Base-by-base conservation (phyloP, 2,329 filamentous ascomycete species). In the Hypoxylon sp. region DNA sequence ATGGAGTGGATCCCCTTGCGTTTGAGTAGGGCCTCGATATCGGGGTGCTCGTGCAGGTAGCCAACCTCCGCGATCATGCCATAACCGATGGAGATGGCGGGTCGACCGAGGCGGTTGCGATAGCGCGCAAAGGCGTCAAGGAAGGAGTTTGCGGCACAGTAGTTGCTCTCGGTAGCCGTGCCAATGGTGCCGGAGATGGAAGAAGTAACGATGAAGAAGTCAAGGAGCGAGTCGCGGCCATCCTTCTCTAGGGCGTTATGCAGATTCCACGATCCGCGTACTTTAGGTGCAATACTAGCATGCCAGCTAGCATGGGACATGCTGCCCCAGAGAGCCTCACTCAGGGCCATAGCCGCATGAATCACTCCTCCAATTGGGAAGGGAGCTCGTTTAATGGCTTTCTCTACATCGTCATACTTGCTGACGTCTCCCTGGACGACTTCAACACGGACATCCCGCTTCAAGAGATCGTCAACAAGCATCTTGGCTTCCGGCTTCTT, bases 1-100 rank as follows among this genome's bases (percentile, higher is more conserved):
- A 76, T 60, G 6, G 68, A 51, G 2, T 72, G 67, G 10, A 74
- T 70, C 0, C 74, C 74, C 31, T 62, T 71, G 1, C 70, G 66
- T 0, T 70, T 53, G 0, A 75, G 48, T 1, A 73, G 53, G 0
- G 50, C 59, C 48, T 74, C 70, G 39, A 73, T 72, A 2, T 73
- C 65, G 0, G 69, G 70, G 50, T 78, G 76, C 8, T 79, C 76
- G 13, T 75, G 75, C 0, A 80, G 65, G 37, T 76, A 77, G 1
- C 77, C 77, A 11, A 77, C 73, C 11, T 79, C 80, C 0, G 75
- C 74, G 24, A 83, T 77, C 73, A 81, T 75, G 0, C 74, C 72
- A 1, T 77, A 51, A 0, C 72, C 74, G 0, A 79, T 3, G 0
- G 76, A 73, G 1, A 66, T 57, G 8, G 55, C 71, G 0, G 76